Evolutionary conservation across 73 alveolate species (phyloP), one percentile per base, ranked within the genome.

Genomic region (Uronychia setigera): DNA sequence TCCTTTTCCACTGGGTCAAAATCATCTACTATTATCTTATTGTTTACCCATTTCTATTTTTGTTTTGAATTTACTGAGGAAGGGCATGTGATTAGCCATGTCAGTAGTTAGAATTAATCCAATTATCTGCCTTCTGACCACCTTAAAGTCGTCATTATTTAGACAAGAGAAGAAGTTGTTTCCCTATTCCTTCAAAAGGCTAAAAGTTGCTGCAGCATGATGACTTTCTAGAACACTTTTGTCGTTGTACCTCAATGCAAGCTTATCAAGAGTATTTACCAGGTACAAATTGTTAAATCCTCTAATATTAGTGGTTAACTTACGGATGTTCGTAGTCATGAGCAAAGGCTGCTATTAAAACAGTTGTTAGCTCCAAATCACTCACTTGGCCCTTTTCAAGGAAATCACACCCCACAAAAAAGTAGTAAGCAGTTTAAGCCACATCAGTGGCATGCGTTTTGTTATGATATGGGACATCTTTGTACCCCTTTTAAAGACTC

Each of bases 281-380:
- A 96, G 88, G 80, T 74, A 96, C 57, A 80, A 46, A 84, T 96
- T 96, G 81, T 91, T 96, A 29, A 92, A 91, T 30, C 99, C 99
- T 5, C 81, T 76, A 5, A 30, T 26, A 28, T 5, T 5, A 76
- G 30, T 26, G 30, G 26, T 9, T 5, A 30, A 76, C 35, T 76
- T 76, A 76, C 81, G 99, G 99, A 80, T 96, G 99, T 76, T 93
- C 95, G 88, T 80, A 92, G 88, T 96, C 99, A 78, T 96, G 99
- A 77, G 92, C 79, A 26, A 80, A 33, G 1, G 85, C 93, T 19
- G 93, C 93, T 11, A 91, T 29, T 0, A 91, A 58, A 81, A 91
- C 59, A 35, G 89, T 87, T 82, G 93, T 79, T 25, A 87, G 30
- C 58, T 92, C 95, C 0, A 88, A 60, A 75, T 87, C 91, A 60